Conservation (phyloP, 2,329 filamentous ascomycete genomes). For the Amphichorda felina region DNA sequence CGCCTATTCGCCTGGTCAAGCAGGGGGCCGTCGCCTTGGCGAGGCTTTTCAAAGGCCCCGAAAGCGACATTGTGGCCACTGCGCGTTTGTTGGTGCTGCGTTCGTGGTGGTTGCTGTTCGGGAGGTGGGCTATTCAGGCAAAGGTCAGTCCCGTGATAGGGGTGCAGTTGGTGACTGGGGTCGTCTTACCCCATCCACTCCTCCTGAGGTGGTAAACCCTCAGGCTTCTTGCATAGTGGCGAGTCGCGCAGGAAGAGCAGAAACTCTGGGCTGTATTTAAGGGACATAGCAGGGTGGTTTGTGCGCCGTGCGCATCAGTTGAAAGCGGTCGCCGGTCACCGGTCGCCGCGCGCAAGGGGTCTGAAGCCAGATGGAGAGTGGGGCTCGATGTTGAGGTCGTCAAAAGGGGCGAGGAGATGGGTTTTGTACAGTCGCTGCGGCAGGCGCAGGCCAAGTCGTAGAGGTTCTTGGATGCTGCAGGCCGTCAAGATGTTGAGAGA, state of each 20-base stretch:
- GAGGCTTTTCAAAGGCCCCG: conserved; percentile 22
- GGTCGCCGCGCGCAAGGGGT: conserved; percentile 7
- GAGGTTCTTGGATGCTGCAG: neutral
- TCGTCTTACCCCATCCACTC: conserved; percentile 87
- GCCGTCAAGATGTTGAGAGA: too few species aligned
- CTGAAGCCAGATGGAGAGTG: neutral
- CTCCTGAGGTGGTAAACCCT: conserved; percentile 68
- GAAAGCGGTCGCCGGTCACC: conserved; percentile 4
- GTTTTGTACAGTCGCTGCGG: neutral
- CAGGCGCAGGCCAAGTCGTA: neutral
- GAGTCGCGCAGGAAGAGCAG: conserved; percentile 68
- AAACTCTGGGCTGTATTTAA: conserved; percentile 65
- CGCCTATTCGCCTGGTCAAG: conserved; percentile 40
- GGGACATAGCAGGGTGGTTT: conserved; percentile 30
- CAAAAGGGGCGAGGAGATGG: neutral
- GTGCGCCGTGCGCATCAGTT: conserved; percentile 24
- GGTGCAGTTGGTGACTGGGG: conserved; percentile 1
- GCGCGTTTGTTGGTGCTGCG: conserved; percentile 27
- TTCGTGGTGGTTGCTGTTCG: neutral
- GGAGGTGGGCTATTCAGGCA: conserved; percentile 1
- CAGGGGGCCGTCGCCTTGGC: conserved; percentile 28
- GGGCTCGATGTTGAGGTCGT: neutral
- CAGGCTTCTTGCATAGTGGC: conserved; percentile 71
- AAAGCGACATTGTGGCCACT: conserved; percentile 30
- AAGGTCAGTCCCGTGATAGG: conserved; percentile 9